phyloP scores from a whole-genome alignment of 495 filamentous ascomycete species.

The Penicillium samsonianum region DNA sequence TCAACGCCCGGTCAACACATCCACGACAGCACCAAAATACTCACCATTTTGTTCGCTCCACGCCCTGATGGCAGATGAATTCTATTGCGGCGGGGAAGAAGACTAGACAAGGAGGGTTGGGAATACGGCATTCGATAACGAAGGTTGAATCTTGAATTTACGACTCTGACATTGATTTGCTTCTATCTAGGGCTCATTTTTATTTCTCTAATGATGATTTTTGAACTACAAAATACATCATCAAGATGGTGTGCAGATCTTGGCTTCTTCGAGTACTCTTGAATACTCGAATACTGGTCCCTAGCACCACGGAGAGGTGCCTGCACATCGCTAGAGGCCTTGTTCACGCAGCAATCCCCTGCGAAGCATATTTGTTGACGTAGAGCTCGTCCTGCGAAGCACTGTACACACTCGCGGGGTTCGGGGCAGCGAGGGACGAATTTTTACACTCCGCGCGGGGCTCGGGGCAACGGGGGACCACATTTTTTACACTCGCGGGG shows the following conservation, averaged over 20 bases:
- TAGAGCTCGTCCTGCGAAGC: too few relatives aligned
- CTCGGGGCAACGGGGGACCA: too few relatives aligned
- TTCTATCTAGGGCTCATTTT: slow-evolving; percentile 7
- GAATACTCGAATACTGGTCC: slow-evolving; percentile 12
- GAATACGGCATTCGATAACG: background rate
- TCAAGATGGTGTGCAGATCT: too few relatives aligned
- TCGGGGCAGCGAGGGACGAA: too few relatives aligned
- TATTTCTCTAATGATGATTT: slow-evolving; percentile 7
- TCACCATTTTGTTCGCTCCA: background rate
- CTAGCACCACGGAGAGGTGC: slow-evolving; percentile 4
- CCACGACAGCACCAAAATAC: slow-evolving; percentile 1
- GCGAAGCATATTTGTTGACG: too few relatives aligned
- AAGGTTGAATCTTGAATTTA: background rate
- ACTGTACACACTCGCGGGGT: too few relatives aligned
- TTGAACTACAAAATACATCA: background rate
- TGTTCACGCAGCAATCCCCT: too few relatives aligned
- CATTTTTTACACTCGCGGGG: too few relatives aligned
- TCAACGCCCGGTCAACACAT: slow-evolving; percentile 4
- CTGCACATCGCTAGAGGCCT: slow-evolving; percentile 8
- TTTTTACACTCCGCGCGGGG: too few relatives aligned
- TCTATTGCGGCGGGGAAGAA: background rate
- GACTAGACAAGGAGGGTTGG: background rate
- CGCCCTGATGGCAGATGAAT: background rate
- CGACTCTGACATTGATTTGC: background rate
- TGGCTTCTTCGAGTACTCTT: too few relatives aligned